Conservation (phyloP, 1,284 basidiomycete genomes). For the Lignosus rhinocerotis region DNA sequence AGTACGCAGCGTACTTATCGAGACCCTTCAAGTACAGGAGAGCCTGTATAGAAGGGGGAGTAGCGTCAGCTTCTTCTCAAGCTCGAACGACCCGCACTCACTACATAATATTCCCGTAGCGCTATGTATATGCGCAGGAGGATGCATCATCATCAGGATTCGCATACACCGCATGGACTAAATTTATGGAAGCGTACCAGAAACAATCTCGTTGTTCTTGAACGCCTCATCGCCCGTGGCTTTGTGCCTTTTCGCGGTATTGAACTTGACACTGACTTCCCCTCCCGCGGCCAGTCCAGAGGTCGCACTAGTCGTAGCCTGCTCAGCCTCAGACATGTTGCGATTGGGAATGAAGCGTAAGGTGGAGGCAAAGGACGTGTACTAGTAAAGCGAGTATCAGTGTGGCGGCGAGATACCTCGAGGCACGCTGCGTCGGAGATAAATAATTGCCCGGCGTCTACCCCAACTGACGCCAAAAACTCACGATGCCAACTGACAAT, state of each 20-base stretch:
- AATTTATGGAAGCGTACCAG: conserved; percentile 43
- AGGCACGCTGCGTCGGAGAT: no score
- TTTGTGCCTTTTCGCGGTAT: conserved; percentile 67
- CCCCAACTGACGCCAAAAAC: no score
- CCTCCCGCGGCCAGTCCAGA: conserved; percentile 16
- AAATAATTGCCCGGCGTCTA: no score
- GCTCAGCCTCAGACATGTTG: no score
- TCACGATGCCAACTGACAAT: no score
- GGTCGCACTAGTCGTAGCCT: no score
- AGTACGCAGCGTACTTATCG: conserved; percentile 55
- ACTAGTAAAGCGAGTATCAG: no score
- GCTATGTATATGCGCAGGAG: conserved; percentile 41
- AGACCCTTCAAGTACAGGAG: conserved; percentile 70
- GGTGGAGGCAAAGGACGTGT: no score
- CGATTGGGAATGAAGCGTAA: no score
- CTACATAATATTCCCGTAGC: conserved; percentile 65
- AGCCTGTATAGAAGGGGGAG: conserved; percentile 36
- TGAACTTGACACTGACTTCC: conserved; percentile 50
- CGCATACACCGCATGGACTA: neutral
- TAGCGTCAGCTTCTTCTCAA: conserved; percentile 1
- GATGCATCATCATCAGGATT: neutral
- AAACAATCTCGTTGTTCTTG: conserved; percentile 60
- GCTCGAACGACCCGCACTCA: conserved; percentile 28
- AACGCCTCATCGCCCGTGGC: conserved; percentile 75
- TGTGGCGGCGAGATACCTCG: no score